phyloP scores from a whole-genome alignment of 2,329 filamentous ascomycete species.

The Shiraia sp. region DNA sequence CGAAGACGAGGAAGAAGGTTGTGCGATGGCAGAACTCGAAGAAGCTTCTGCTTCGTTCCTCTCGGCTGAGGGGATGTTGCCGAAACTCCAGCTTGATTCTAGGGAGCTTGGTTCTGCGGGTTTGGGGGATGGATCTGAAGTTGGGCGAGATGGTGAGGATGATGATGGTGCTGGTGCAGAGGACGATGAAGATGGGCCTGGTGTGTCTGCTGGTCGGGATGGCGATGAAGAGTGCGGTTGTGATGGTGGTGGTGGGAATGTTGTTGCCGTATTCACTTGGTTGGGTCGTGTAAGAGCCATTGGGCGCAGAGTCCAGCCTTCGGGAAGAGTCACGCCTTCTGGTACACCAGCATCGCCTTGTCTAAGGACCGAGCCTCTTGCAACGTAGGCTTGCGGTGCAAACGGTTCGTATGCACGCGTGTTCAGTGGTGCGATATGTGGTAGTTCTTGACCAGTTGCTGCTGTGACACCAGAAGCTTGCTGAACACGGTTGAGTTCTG shows the following conservation, averaged over 20 bases:
- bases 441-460: constrained; percentile 30
- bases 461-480: constrained; percentile 30
- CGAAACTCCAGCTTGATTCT: constrained; percentile 44
- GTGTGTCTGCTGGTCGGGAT: constrained; percentile 5
- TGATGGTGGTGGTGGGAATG: constrained; percentile 8
- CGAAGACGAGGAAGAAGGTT: background rate
- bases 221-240: constrained; percentile 6
- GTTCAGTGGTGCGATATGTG: constrained; percentile 29
- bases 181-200: constrained; percentile 6
- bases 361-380: constrained; percentile 35
- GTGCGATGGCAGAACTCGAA: constrained; percentile 34
- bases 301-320: constrained; percentile 43
- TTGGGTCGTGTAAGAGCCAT: constrained; percentile 30
- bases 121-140: constrained; percentile 24
- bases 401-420: constrained; percentile 20
- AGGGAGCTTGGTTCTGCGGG: constrained; percentile 33
- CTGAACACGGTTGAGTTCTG: constrained; percentile 37
- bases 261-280: constrained; percentile 9
- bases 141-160: constrained; percentile 3
- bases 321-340: constrained; percentile 40
- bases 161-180: constrained; percentile 4
- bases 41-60: constrained; percentile 27
- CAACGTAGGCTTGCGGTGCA: constrained; percentile 37
- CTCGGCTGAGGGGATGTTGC: constrained; percentile 24
- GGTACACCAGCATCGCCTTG: constrained; percentile 42